A percentile compares a stretch with the other conserved stretches of the same genome.
These are phyloP conservation scores for Debaryomyces tyrocola DNA, from an alignment of 805 yeast species.

Conservation along the genomic window DNA sequence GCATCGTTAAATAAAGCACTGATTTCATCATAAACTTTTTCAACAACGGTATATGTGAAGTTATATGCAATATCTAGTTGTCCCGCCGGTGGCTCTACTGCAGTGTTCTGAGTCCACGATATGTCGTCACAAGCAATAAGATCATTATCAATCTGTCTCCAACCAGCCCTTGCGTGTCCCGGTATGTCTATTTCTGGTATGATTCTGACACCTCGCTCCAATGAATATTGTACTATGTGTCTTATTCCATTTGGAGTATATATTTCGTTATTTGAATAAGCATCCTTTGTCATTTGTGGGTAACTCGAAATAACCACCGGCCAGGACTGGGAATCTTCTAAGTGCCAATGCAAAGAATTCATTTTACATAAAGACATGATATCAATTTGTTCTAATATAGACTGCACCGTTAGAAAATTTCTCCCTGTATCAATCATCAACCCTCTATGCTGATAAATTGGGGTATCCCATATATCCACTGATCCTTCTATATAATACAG, in stretches of 20 bases:
- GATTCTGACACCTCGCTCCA: conserved; percentile 37
- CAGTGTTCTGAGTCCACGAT: conserved; percentile 24
- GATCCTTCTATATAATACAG: conserved; percentile 29
- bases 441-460: conserved; percentile 39
- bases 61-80: conserved; percentile 36
- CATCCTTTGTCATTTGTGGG: conserved; percentile 40
- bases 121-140: conserved; percentile 30
- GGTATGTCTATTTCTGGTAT: conserved; percentile 45
- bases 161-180: conserved; percentile 43
- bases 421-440: conserved; percentile 39
- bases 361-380: conserved; percentile 37
- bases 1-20: conserved; percentile 30
- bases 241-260: conserved; percentile 27
- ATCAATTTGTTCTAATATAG: conserved; percentile 35
- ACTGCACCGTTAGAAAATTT: conserved; percentile 27
- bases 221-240: conserved; percentile 30
- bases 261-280: conserved; percentile 31
- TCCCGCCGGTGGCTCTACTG: conserved; percentile 43
- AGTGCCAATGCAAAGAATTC: conserved; percentile 43
- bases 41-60: conserved; percentile 31
- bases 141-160: conserved; percentile 27
- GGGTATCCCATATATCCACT: conserved; percentile 33
- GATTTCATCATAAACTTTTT: conserved; percentile 33
- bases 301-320: conserved; percentile 29
- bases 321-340: conserved; percentile 42